Conservation (phyloP, 148 eudicot species). For the Vaccinium myrtillus region DNA sequence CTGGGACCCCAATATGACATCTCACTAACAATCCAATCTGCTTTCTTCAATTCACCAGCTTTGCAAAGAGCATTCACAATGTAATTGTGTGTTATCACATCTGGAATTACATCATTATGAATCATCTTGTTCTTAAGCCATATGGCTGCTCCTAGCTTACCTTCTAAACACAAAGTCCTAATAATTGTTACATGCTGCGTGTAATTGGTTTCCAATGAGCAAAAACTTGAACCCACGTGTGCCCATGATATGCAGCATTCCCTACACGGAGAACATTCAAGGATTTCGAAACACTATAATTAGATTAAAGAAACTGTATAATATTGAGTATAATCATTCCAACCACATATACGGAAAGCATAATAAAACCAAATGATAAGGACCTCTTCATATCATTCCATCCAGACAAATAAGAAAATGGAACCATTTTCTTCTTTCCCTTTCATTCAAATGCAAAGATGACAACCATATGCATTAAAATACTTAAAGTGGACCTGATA, state of each 20-base stretch:
- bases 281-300: background rate
- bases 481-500: background rate
- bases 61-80: slow-evolving; percentile 65
- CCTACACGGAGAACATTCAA: slow-evolving; percentile 34
- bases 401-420: background rate
- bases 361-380: background rate
- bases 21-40: slow-evolving; percentile 54
- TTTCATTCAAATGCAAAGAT: background rate
- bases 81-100: slow-evolving; percentile 68
- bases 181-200: slow-evolving; percentile 30
- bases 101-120: slow-evolving; percentile 39
- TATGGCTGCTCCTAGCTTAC: slow-evolving; percentile 56
- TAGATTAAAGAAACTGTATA: background rate
- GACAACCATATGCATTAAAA: background rate
- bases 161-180: slow-evolving; percentile 56
- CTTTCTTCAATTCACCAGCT: slow-evolving; percentile 56
- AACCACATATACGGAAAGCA: background rate
- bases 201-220: slow-evolving; percentile 27
- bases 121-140: slow-evolving; percentile 50
- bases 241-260: slow-evolving; percentile 42
- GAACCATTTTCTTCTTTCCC: background rate
- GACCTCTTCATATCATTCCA: background rate
- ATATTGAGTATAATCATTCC: background rate
- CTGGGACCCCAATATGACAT: slow-evolving; percentile 57
- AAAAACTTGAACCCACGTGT: slow-evolving; percentile 15